Conservation (phyloP, 2,329 filamentous ascomycete genomes). For the Phaeosphaeriaceae sp. region DNA sequence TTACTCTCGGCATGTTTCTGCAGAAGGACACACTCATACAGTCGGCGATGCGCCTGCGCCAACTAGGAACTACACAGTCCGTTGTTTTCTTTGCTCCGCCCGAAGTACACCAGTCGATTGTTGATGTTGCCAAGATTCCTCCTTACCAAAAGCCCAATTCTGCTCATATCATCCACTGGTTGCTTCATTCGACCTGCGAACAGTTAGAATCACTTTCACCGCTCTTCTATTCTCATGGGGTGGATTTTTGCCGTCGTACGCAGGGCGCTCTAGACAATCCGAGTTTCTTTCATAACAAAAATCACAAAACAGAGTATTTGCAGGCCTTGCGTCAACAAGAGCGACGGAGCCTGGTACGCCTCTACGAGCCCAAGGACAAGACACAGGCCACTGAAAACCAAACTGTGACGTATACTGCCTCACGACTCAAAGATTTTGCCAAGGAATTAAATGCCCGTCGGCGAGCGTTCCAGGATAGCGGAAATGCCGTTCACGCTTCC, state of each 20-base stretch:
- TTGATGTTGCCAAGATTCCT: slow-evolving; percentile 35
- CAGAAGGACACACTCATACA: slow-evolving; percentile 69
- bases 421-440: slow-evolving; percentile 38
- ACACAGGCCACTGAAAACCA: slow-evolving; percentile 12
- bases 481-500: slow-evolving; percentile 54
- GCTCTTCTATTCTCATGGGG: slow-evolving; percentile 65
- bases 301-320: slow-evolving; percentile 50
- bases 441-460: slow-evolving; percentile 45
- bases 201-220: slow-evolving; percentile 65
- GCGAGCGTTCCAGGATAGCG: slow-evolving; percentile 52
- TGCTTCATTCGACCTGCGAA: slow-evolving; percentile 68
- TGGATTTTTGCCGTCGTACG: slow-evolving; percentile 64
- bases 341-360: slow-evolving; percentile 61
- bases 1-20: slow-evolving; percentile 63
- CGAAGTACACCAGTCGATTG: slow-evolving; percentile 67
- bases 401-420: slow-evolving; percentile 13
- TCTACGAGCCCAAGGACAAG: slow-evolving; percentile 58
- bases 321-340: slow-evolving; percentile 59
- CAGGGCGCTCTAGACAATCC: slow-evolving; percentile 57
- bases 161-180: slow-evolving; percentile 64
- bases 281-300: slow-evolving; percentile 47
- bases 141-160: slow-evolving; percentile 49
- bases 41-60: slow-evolving; percentile 71
- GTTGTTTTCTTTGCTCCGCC: slow-evolving; percentile 62
- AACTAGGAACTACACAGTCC: slow-evolving; percentile 63